Evolutionary conservation across 345 rosid genomes (phyloP).

Genomic region (Tarenaya hassleriana): DNA sequence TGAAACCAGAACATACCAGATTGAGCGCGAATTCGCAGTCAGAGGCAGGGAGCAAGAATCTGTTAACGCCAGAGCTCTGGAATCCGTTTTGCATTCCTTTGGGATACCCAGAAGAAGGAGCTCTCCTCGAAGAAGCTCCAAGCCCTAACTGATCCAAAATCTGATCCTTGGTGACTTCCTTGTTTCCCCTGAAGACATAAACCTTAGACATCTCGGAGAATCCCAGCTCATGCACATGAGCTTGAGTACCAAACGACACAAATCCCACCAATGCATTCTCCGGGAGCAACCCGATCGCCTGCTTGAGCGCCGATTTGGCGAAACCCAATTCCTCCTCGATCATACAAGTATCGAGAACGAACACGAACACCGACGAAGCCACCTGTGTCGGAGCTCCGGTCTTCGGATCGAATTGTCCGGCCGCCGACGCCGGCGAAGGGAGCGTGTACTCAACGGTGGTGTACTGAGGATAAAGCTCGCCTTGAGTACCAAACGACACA

Average conservation of each 20-base stretch:
- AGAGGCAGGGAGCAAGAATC: slow-evolving; percentile 75
- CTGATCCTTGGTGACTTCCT: slow-evolving; percentile 63
- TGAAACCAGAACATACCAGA: slow-evolving; percentile 39
- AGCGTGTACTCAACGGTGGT: slow-evolving; percentile 74
- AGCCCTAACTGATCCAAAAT: slow-evolving; percentile 78
- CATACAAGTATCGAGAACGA: slow-evolving; percentile 75
- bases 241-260: slow-evolving; percentile 75
- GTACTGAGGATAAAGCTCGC: slow-evolving; percentile 79
- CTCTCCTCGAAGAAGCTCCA: slow-evolving; percentile 44
- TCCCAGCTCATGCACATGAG: slow-evolving; percentile 82
- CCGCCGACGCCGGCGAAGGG: slow-evolving; percentile 42
- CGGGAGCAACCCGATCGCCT: slow-evolving; percentile 70
- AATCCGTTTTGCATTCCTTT: slow-evolving; percentile 49
- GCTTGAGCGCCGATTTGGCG: slow-evolving; percentile 61
- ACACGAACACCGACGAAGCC: slow-evolving; percentile 50
- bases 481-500: no score
- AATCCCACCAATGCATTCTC: slow-evolving; percentile 83
- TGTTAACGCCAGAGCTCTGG: slow-evolving; percentile 35
- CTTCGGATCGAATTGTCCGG: slow-evolving; percentile 35
- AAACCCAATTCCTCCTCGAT: slow-evolving; percentile 73
- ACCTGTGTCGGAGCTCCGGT: slow-evolving; percentile 24
- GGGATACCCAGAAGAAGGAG: slow-evolving; percentile 35
- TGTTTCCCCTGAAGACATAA: slow-evolving; percentile 62
- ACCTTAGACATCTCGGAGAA: slow-evolving; percentile 76
- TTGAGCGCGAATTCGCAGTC: slow-evolving; percentile 71